Conservation (phyloP, 2,329 filamentous ascomycete genomes). For the Trichoderma lentiforme region DNA sequence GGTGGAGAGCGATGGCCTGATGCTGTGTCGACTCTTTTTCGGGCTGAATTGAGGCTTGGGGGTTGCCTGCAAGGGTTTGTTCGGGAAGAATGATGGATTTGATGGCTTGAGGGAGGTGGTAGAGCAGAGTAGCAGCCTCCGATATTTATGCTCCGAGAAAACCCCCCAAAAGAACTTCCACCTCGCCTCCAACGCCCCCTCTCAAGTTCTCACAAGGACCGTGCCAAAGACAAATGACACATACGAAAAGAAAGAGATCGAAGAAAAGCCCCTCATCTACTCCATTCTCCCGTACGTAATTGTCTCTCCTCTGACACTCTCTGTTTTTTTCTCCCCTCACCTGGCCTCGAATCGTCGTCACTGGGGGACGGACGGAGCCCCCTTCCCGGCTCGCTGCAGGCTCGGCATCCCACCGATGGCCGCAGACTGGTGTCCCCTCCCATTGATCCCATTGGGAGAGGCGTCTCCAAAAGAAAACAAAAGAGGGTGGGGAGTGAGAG, state of each 20-base stretch:
- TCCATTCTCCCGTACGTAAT: neutral
- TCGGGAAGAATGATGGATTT: neutral
- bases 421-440: neutral
- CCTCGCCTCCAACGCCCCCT: neutral
- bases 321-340: neutral
- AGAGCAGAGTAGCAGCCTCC: neutral
- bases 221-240: neutral
- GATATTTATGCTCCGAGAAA: constrained; percentile 13
- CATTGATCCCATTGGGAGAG: neutral
- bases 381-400: constrained; percentile 4
- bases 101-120: neutral
- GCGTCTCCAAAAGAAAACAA: neutral
- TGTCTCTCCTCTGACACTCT: neutral
- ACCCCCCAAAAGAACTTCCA: neutral
- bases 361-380: neutral
- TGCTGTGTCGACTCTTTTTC: constrained; percentile 2
- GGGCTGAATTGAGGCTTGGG: constrained; percentile 8
- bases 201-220: neutral
- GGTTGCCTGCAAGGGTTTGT: neutral
- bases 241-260: neutral
- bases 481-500: constrained; percentile 2
- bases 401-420: constrained; percentile 9
- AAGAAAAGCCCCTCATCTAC: neutral
- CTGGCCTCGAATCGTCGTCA: neutral
- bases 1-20: constrained; percentile 14